Percentiles rank a stretch among this genome's conserved stretches.
Conservation (phyloP, 176 grass and related monocot species). For the Otatea glauca region DNA sequence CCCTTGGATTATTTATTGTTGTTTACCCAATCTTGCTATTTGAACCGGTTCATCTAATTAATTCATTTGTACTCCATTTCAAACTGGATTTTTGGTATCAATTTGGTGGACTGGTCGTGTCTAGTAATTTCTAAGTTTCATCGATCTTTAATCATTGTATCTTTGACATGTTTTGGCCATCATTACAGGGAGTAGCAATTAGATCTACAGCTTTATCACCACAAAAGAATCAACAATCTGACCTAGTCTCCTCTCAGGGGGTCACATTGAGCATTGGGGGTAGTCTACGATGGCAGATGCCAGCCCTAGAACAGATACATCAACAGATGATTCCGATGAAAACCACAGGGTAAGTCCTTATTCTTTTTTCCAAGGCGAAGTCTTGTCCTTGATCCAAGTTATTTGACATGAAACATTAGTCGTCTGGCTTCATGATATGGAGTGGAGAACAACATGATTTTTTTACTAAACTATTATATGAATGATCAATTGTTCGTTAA, state of each 20-base stretch:
- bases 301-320: constrained; percentile 92
- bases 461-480: constrained; percentile 1
- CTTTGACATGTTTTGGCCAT: constrained; percentile 22
- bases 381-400: constrained; percentile 18
- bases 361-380: neutral
- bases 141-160: constrained; percentile 5
- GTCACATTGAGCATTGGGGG: constrained; percentile 34
- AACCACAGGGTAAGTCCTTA: constrained; percentile 53
- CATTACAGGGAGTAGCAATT: constrained; percentile 30
- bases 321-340: constrained; percentile 90
- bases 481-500: constrained; percentile 12
- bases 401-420: constrained; percentile 9
- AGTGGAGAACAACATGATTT: neutral
- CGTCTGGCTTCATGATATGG: constrained; percentile 28
- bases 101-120: constrained; percentile 21
- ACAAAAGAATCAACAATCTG: constrained; percentile 33
- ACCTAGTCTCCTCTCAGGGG: constrained; percentile 5
- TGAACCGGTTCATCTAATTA: neutral
- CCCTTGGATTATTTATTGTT: neutral
- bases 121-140: neutral
- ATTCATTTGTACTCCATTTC: neutral
- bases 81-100: neutral
- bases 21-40: constrained; percentile 21
- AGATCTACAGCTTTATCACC: constrained; percentile 21
- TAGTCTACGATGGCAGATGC: constrained; percentile 80